Evolutionary conservation across 306 rosid genomes (phyloP), one percentile per base, ranked within the genome.

Genomic region (Cicer bijugum): DNA sequence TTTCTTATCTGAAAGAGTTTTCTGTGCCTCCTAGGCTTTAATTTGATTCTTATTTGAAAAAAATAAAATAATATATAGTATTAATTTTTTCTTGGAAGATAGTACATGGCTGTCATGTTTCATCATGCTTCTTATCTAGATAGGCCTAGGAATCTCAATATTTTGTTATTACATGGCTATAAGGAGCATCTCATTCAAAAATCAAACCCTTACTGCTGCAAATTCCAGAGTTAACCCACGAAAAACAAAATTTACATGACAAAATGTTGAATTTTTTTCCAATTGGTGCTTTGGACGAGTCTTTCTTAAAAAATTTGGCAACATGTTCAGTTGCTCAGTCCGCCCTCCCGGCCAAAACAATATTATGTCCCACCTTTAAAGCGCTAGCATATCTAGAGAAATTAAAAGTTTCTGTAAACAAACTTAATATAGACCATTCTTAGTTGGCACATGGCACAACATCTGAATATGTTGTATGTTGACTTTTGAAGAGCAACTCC

Each of bases 11-110:
- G 72, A 60, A 62, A 74, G 35, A 58, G 23, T 44, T 55, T 7
- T 74, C 12, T 68, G 64, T 19, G 46, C 61, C 38, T 73, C 56
- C 61, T n/a, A 6, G 69, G 58, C 69, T 57, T 48, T 59, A 75
- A 37, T 19, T 23, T 70, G 11, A 50, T 38, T n/a, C 51, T 50
- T n/a, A 23, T 46, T 16, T 35, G 35, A 28, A 28, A 4, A 28
- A 4, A 28, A 23, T 2, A 28, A 28, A 17, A 20, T 48, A n/a
- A 9, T 48, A 10, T 16, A 15, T 3, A 28, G 35, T 28, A 28
- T 46, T 74, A 47, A 44, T 80, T 75, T 67, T 44, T 23, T 61
- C 59, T 71, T 53, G 67, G 66, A 80, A 52, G 48, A 44, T 68
- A 72, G 72, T 59, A 52, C 40, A 20, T 44, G 57, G 70, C 55